Evolutionary conservation across 2,329 filamentous ascomycete species (phyloP), one percentile per base, ranked within the genome.

Genomic region (Colletotrichum echinochloae): DNA sequence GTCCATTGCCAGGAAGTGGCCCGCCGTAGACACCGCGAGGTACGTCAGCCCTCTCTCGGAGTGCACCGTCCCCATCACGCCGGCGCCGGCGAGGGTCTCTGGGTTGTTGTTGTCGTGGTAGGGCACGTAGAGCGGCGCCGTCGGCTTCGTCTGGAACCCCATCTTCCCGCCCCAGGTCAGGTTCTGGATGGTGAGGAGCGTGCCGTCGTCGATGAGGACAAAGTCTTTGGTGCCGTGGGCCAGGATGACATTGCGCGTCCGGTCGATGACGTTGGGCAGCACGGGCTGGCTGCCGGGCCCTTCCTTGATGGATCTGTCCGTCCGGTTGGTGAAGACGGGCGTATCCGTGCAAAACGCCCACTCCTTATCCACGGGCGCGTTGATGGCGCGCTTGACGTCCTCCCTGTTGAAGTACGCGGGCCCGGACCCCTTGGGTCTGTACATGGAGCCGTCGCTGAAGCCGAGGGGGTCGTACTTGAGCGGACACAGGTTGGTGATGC

Each of bases 41-140:
- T 89, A 93, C 0, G 93, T 96, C 56, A 97, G 81, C 0, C 92
- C 92, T 51, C 94, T 86, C 83, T 97, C 94, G 0, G 89, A 91
- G 74, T 92, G 89, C 20, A 87, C 87, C 0, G 88, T 89, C 0
- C 94, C 94, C 78, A 94, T 84, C 1, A 92, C 84, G 2, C 93
- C 93, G 1, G 86, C 84, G 0, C 86, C 91, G 0, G 90, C 88
- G 1, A 70, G 26, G 14, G 39, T 64, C 55, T 64, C 69, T 23
- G 87, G 78, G n/a, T 83, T 83, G 16, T 80, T 80, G 1, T 81
- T 74, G 64, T 72, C 80, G 28, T 85, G 80, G 65, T 86, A 75
- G 0, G 92, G 92, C 0, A 94, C 91, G 77, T 88, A 93, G 76
- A 93, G 90, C 2, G 90, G 88, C 61, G 89, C 85, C 1, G 77